phyloP scores from a whole-genome alignment of 768 basidiomycete genomes.

The Butyriboletus loyo region DNA sequence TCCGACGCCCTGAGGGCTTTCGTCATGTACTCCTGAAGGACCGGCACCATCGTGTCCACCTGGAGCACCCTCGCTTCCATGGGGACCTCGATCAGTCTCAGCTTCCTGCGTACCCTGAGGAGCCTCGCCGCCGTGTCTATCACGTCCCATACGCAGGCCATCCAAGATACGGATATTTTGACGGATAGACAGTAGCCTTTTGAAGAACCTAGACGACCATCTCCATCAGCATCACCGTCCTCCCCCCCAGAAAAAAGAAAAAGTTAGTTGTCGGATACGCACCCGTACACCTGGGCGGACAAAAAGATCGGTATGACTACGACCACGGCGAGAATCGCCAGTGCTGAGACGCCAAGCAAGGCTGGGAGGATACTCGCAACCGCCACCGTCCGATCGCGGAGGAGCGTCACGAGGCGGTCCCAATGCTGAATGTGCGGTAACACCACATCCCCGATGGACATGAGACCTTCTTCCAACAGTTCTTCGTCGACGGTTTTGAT shows the following conservation, averaged over 20 bases:
- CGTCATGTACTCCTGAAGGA: neutral
- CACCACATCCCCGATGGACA: conserved; percentile 14
- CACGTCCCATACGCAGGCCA: neutral
- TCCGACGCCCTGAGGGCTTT: neutral
- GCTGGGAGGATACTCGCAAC: conserved; percentile 10
- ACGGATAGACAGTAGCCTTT: neutral
- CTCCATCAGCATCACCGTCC: neutral
- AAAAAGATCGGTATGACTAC: conserved; percentile 7
- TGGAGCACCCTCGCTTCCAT: too few species aligned
- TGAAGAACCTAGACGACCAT: neutral
- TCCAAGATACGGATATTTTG: conserved; percentile 6
- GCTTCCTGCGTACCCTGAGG: too few species aligned
- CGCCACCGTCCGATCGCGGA: conserved; percentile 2
- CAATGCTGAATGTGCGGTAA: conserved; percentile 21
- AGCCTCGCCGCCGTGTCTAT: neutral
- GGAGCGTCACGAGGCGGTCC: conserved; percentile 9
- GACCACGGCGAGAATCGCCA: conserved; percentile 13
- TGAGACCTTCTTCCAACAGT: conserved; percentile 15
- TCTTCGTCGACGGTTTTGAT: conserved; percentile 17
- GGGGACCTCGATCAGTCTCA: neutral
- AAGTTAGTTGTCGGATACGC: neutral
- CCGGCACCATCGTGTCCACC: neutral
- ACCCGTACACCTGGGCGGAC: conserved; percentile 7
- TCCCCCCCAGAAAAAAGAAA: too few species aligned
- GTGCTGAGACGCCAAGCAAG: conserved; percentile 17